These are phyloP conservation scores for Picea sitchensis DNA, from an alignment of 75 land plant genomes.

Conservation along the genomic window DNA sequence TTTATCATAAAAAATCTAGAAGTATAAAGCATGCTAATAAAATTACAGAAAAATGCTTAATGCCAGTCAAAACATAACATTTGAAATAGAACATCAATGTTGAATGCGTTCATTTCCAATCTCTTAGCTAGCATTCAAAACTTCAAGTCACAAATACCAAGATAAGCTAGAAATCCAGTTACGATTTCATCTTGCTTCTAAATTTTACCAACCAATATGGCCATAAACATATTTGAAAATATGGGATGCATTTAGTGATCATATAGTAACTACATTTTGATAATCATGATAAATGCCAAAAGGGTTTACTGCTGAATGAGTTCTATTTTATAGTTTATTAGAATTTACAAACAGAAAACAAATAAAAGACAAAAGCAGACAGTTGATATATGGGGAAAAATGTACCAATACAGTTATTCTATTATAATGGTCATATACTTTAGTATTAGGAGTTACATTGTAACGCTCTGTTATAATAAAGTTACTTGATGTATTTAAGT, in stretches of 20 bases:
- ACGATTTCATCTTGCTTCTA: neutral
- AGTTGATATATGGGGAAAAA: neutral
- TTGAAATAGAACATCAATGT: neutral
- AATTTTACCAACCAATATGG: neutral
- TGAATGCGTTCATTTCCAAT: neutral
- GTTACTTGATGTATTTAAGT: too few species aligned
- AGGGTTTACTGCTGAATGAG: neutral
- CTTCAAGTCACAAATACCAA: neutral
- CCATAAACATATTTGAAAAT: neutral
- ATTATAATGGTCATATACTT: too few species aligned
- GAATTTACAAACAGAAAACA: neutral
- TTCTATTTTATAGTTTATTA: neutral
- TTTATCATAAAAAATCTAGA: neutral
- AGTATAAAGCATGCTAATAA: neutral
- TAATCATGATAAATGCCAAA: neutral
- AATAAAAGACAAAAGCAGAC: neutral
- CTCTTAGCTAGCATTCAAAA: too few species aligned
- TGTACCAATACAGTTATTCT: neutral
- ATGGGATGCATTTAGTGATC: neutral
- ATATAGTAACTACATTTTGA: neutral
- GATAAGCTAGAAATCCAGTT: neutral
- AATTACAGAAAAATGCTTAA: neutral
- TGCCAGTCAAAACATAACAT: neutral
- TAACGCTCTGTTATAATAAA: too few species aligned
- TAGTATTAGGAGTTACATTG: too few species aligned